Evolutionary conservation across 2,329 filamentous ascomycete genomes (phyloP).

Genomic region (Sclerotinia glacialis): DNA sequence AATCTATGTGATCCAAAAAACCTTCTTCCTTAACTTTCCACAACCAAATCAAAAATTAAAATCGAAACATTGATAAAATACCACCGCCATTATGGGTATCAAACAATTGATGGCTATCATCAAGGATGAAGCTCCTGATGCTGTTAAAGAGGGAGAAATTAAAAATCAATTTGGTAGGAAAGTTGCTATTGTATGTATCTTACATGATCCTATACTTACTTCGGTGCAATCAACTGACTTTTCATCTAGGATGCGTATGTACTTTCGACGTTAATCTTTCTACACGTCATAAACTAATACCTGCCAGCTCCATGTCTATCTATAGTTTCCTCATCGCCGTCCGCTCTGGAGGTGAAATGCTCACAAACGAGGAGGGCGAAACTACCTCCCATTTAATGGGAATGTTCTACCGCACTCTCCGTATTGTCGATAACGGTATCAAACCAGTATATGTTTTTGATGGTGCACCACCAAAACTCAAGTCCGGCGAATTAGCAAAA

Average conservation of each 20-base stretch:
- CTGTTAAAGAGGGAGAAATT: conserved; percentile 95
- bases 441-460: conserved; percentile 99
- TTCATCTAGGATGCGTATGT: conserved; percentile 55
- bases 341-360: conserved; percentile 91
- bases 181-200: conserved; percentile 79
- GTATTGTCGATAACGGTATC: conserved; percentile 98
- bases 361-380: conserved; percentile 91
- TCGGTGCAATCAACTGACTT: conserved; percentile 26
- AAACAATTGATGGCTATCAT: conserved; percentile 78
- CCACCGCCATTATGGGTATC: conserved; percentile 54
- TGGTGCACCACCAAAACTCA: conserved; percentile 92
- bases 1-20: conserved; percentile 7
- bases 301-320: conserved; percentile 84
- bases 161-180: conserved; percentile 99
- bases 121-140: conserved; percentile 89
- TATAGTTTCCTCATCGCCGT: conserved; percentile 99
- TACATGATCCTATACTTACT: conserved; percentile 4
- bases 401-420: conserved; percentile 97
- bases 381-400: conserved; percentile 99
- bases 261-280: neutral
- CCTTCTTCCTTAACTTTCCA: conserved; percentile 5
- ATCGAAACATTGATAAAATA: neutral
- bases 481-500: conserved; percentile 94
- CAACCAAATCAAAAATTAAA: conserved; percentile 18
- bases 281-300: conserved; percentile 25